These are phyloP conservation scores for Flaveria floridana DNA, from an alignment of 140 eudicot species.

Conservation along the genomic window DNA sequence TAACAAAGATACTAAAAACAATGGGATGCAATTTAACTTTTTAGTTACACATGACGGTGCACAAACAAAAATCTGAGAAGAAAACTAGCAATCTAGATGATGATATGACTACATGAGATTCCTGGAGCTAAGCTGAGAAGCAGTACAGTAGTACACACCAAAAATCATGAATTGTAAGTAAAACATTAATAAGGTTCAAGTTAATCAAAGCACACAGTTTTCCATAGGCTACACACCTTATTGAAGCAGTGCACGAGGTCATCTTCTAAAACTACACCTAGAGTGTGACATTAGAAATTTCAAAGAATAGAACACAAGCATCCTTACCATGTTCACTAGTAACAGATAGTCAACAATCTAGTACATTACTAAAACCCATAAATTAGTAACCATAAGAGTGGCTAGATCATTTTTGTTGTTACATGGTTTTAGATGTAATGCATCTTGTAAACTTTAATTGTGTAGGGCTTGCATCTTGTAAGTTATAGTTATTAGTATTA, in stretches of 20 bases:
- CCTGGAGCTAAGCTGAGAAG: slow-evolving; percentile 6
- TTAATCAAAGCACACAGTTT: background rate
- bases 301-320: slow-evolving; percentile 1
- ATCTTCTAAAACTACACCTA: slow-evolving; percentile 9
- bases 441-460: background rate
- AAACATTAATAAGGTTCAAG: background rate
- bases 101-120: background rate
- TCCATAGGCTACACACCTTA: background rate
- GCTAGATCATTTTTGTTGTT: background rate
- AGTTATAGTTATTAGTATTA: background rate
- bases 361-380: background rate
- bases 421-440: background rate
- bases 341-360: background rate
- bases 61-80: background rate
- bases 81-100: background rate
- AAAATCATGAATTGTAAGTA: background rate
- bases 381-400: slow-evolving; percentile 1
- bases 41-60: background rate
- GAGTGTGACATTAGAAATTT: slow-evolving; percentile 5
- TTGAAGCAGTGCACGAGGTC: background rate
- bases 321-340: slow-evolving; percentile 11
- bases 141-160: slow-evolving; percentile 16
- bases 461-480: background rate
- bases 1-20: background rate
- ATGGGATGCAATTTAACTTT: slow-evolving; percentile 4